Base-by-base conservation (phyloP, 2,329 filamentous ascomycete species). In the Talaromyces sp. region DNA sequence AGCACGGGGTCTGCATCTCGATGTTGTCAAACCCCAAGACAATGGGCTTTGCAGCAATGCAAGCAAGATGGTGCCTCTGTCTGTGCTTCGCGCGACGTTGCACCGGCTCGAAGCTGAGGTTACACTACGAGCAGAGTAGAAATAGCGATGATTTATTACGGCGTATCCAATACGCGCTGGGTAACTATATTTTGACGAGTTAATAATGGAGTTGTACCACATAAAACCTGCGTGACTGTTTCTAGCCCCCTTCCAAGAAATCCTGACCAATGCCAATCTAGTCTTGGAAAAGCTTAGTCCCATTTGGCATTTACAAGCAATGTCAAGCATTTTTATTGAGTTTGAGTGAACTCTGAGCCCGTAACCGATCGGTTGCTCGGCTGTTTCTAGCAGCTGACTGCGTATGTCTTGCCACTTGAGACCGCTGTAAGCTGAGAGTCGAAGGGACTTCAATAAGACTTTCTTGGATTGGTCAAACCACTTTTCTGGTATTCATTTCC, bases 211-310 rank as follows among this genome's bases (percentile, higher is more conserved):
- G 52, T 56, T 39, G 52, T 24, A 56, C 33, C 39, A 56, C 37
- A 14, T 9, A 24, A 37, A 39, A 56, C 52, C 11, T 59, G 37
- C 9, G 37, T 45, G 16, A 59, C 31, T 19, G 31, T 37, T 56
- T 37, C 39, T 59, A 59, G 35, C 24, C 37, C 56, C 56, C 56
- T 41, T 45, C 56, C 35, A 41, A 33, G 56, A 43, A 43, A 43
- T 22, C 35, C 33, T 27, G 56, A n/a, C 37, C 43, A 59, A 45
- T n/a, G 37, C 10, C 37, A 39, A 59, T 33, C 35, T 59, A 59
- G 37, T 59, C 39, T 59, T 59, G 56, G 56, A 41, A 59, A 59
- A 59, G 56, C 56, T 59, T 59, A 45, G 56, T 59, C 27, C 27
- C 39, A 22, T 59, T 59, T 59, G 37, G 56, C 56, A 31, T 45